Conservation (phyloP, 768 basidiomycete species). For the Agrocybe praecox region DNA sequence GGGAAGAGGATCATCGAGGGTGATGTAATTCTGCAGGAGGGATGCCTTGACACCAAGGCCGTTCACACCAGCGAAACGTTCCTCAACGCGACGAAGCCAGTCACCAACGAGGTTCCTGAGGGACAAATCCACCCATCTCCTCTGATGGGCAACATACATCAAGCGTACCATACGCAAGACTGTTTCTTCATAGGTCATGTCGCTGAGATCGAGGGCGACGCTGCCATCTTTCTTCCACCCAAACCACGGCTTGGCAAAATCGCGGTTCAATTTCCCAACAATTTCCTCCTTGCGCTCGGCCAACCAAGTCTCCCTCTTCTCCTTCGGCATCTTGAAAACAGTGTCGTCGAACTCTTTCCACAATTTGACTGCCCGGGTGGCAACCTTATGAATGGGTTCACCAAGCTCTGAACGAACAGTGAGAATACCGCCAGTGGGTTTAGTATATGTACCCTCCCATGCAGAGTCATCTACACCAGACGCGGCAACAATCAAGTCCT, state of each 20-base stretch:
- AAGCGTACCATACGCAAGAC: slow-evolving; percentile 88
- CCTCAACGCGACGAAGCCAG: slow-evolving; percentile 95
- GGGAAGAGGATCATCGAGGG: slow-evolving; percentile 78
- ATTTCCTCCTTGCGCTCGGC: slow-evolving; percentile 85
- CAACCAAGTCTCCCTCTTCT: slow-evolving; percentile 92
- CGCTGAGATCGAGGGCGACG: slow-evolving; percentile 82
- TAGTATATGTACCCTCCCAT: slow-evolving; percentile 95
- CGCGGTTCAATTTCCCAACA: slow-evolving; percentile 88
- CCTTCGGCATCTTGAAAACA: slow-evolving; percentile 93
- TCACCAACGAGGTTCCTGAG: slow-evolving; percentile 94
- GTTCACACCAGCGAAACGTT: slow-evolving; percentile 91
- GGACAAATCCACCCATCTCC: slow-evolving; percentile 91
- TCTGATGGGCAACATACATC: slow-evolving; percentile 92
- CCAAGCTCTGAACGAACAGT: slow-evolving; percentile 98
- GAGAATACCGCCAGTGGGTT: slow-evolving; percentile 93
- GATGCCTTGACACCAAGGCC: slow-evolving; percentile 78
- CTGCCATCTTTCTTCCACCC: slow-evolving; percentile 92
- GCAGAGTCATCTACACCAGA: slow-evolving; percentile 86
- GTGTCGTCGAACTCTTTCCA: slow-evolving; percentile 99
- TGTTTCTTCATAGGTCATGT: slow-evolving; percentile 99
- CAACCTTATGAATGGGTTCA: slow-evolving; percentile 99
- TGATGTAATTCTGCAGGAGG: slow-evolving; percentile 77
- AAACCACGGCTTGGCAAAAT: slow-evolving; percentile 98
- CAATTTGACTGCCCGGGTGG: slow-evolving; percentile 93
- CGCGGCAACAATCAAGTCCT: slow-evolving; percentile 94